Evolutionary conservation across 495 filamentous ascomycete species (phyloP), one percentile per base, ranked within the genome.

Genomic region (Penicillium antarcticum): DNA sequence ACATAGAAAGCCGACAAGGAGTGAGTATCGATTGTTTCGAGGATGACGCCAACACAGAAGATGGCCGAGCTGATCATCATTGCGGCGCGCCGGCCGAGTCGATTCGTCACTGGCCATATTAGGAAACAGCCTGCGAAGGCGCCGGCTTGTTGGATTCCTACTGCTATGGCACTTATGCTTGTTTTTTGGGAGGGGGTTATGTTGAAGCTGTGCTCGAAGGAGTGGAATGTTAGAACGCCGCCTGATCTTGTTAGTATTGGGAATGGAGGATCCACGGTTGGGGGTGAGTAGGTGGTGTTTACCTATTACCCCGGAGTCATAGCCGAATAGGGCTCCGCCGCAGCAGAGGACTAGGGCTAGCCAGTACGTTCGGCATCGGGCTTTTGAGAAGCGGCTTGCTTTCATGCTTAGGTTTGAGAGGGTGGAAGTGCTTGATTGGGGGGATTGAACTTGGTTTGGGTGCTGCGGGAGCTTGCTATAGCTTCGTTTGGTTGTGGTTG

Each of bases 291-390:
- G 10, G 31, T 37, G 24, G 4, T 14, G 46, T 47, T 16, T 52
- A 80, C 72, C 72, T 44, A 75, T 72, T 17, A 75, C 67, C 3
- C 72, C 72, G 9, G 72, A 72, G 43, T 75, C 72, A 59, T 75
- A 75, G 23, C 70, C 72, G 42, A 75, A 75, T 12, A 75, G 51
- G 3, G 69, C 60, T 9, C 70, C 70, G n/a, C 72, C 72, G 54
- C 68, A 74, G 42, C 72, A 75, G 4, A 74, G 62, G 3, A 81
- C 71, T 4, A 65, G 61, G 12, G 77, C 76, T 7, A 83, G 68
- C 72, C 73, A 82, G 58, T 80, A 83, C 11, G 77, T 76, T 41
- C 79, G 70, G 34, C 75, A 61, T 42, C 53, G 56, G 34, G 60
- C 58, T 56, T 71, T 56, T 51, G 73, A 49, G 58, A 63, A 19